Percentiles rank a stretch among this genome's conserved stretches.
Evolutionary conservation across 2,329 filamentous ascomycete genomes (phyloP).

Genomic region (Cladophialophora bantiana): DNA sequence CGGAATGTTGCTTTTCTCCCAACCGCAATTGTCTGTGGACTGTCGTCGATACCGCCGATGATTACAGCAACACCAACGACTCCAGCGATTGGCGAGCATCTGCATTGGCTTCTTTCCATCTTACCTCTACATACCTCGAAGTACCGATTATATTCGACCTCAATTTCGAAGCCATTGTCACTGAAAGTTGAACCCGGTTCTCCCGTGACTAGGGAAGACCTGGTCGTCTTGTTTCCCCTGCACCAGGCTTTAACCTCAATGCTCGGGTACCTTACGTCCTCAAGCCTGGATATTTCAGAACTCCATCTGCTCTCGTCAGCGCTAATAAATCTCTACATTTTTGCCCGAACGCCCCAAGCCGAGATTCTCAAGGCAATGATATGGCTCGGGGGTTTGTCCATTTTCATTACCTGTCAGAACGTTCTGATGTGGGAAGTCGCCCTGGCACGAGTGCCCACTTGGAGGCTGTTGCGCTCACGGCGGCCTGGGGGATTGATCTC

Average conservation of each 20-base stretch:
- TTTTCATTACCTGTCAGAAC: constrained; percentile 75
- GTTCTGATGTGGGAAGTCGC: constrained; percentile 84
- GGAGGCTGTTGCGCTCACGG: constrained; percentile 68
- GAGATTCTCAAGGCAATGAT: constrained; percentile 84
- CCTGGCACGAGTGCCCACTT: constrained; percentile 85
- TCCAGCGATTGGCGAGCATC: constrained; percentile 62
- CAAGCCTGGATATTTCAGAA: constrained; percentile 85
- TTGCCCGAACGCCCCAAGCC: constrained; percentile 81
- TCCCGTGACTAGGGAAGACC: constrained; percentile 62
- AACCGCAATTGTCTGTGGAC: constrained; percentile 80
- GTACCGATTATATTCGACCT: background rate
- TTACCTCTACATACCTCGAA: constrained; percentile 62
- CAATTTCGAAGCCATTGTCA: constrained; percentile 20
- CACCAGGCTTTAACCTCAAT: constrained; percentile 78
- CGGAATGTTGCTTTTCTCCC: constrained; percentile 69
- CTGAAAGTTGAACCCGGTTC: constrained; percentile 22
- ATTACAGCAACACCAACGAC: constrained; percentile 69
- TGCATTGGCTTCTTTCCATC: constrained; percentile 82
- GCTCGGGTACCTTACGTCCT: constrained; percentile 82
- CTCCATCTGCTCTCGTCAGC: constrained; percentile 83
- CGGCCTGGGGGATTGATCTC: constrained; percentile 23
- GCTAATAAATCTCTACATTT: constrained; percentile 79
- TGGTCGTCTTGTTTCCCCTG: constrained; percentile 77
- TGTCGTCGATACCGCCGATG: constrained; percentile 76
- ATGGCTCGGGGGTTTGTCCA: constrained; percentile 79